Base-by-base conservation (phyloP, 805 yeast species). In the Sugiyamaella chiloensis region DNA sequence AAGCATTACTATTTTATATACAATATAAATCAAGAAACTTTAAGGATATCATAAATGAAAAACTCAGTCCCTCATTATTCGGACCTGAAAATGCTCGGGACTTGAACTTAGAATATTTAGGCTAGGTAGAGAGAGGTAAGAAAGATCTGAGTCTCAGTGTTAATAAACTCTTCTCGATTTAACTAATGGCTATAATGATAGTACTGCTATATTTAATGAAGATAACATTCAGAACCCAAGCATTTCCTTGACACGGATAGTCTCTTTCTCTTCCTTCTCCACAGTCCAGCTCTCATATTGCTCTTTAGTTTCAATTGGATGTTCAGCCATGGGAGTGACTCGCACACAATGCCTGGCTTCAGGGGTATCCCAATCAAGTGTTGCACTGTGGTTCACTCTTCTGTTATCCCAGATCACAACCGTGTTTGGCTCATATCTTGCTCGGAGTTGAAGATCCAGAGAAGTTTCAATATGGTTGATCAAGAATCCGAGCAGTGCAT, bases 351-450 rank as follows among this genome's bases (percentile, higher is more conserved):
- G 91, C 64, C 93, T 70, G 26, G 74, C 76, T 19, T 81, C 80
- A 37, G 76, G 37, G 8, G 44, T 71, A 46, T 77, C 83, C 84
- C 86, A 84, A 62, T 85, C 90, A 39, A 79, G 72, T 21, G 80
- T 71, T n/a, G 88, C 87, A n/a, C 87, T 73, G 61, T 85, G 91
- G 30, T 76, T 64, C 12, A 79, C 75, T 57, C 85, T 71, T 64
- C 90, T 75, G 71, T 85, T 84, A 60, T 85, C 90, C 89, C 90
- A 85, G 20, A 82, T 67, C 24, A 80, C 85, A 41, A 84, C 85
- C 0, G 89, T 71, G 26, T 76, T 75, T 23, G 81, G 81, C 59
- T 81, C 87, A 83, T 87, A 85, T 40, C 65, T 71, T 3, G 85
- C 87, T 60, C 90, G 74, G 48, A 83, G 66, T 56, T 84, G 90